Base-by-base conservation (phyloP, 495 filamentous ascomycete genomes). In the Penicillium longicatenatum region DNA sequence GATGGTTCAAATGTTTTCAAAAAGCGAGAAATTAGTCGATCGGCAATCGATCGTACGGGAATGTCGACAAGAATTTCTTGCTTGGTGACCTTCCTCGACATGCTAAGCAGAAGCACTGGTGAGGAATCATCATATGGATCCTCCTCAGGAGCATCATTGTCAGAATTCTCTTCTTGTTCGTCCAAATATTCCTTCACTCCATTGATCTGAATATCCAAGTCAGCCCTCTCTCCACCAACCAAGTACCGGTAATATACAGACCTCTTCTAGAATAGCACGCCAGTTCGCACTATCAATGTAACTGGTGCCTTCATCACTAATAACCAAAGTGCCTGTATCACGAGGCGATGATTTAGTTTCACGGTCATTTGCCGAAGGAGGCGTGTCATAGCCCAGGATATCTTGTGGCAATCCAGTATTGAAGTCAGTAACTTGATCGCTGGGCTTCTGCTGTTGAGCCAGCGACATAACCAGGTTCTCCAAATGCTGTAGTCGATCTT, bases 271-370 rank as follows among this genome's bases (percentile, higher is more conserved):
- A 45, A 83, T 79, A 19, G 78, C 74, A 37, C 77, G 76, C 80
- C 79, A 83, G 57, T 81, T 72, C 3, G 72, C 70, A 26, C 72
- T 67, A 47, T 83, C 76, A 21, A 83, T 75, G 61, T 83, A 82
- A 35, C 70, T 75, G 14, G 72, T 72, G 11, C 73, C 76, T 8
- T 70, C 68, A 12, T 75, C 56, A 20, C 75, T 68, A 29, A 97
- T 88, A 59, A 88, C 87, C 63, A 97, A 78, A 43, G 89, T 82
- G 10, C 93, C 93, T 8, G 70, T 55, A 35, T 66, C 66, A 41
- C 46, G 55, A 2, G 62, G 59, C 11, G 62, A 55, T 21, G 41
- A 22, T 41, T 82, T 83, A 19, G 84, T 78, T 7, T 90, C 80
- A 21, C 86, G 84, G 56, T 93, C 89, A 17, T 86, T 80, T 53